phyloP scores from a whole-genome alignment of 1,284 basidiomycete species.

The Trichosporon faecale region DNA sequence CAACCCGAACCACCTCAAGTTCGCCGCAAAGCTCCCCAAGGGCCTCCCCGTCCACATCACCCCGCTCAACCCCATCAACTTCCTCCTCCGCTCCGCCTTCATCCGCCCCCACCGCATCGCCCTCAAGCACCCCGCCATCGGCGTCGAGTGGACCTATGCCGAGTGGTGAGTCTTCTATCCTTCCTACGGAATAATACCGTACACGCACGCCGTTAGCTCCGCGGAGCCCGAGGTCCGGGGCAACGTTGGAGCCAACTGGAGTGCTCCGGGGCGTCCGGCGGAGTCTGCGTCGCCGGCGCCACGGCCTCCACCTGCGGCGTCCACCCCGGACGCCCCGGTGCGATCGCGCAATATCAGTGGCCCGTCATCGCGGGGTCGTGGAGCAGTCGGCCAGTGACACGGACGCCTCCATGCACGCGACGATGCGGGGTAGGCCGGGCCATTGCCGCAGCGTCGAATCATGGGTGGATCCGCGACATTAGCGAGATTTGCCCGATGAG shows the following conservation, averaged over 20 bases:
- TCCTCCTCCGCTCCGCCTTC: conserved; percentile 25
- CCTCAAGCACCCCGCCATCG: conserved; percentile 25
- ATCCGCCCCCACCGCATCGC: conserved; percentile 23
- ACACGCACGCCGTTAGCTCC: background rate
- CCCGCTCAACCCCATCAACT: conserved; percentile 25
- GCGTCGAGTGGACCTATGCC: conserved; percentile 24
- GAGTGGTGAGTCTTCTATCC: conserved; percentile 22
- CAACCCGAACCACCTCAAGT: conserved; percentile 27
- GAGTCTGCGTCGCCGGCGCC: background rate
- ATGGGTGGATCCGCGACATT: background rate
- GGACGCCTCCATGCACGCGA: background rate
- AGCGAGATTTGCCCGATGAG: background rate
- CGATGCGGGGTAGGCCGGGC: background rate
- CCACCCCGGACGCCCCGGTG: too few species aligned
- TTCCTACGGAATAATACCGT: background rate
- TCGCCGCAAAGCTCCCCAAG: conserved; percentile 12
- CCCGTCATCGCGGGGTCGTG: background rate
- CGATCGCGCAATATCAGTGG: background rate
- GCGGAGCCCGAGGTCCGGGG: too few species aligned
- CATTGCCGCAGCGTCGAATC: conserved; percentile 1
- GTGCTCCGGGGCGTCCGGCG: too few species aligned
- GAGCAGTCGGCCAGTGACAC: background rate
- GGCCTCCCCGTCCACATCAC: conserved; percentile 16
- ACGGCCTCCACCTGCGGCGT: background rate
- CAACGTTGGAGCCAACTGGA: too few species aligned